A percentile compares a stretch with the other conserved stretches of the same genome.
These are phyloP conservation scores for Avena insularis DNA, from an alignment of 176 grass and related monocot genomes.

Conservation along the genomic window DNA sequence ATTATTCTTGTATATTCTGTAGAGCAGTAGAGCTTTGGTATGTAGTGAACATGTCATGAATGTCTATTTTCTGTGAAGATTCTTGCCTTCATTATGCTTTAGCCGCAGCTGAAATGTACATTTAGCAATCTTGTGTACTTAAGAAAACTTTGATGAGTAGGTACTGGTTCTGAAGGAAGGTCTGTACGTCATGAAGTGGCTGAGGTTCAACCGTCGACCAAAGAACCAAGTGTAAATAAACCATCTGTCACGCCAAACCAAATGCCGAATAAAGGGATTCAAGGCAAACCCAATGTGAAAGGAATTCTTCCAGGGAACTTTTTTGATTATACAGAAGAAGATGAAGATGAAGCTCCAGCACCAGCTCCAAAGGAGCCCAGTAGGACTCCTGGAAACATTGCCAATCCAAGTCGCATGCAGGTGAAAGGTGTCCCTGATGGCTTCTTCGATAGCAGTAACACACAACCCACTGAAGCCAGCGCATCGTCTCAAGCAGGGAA, in stretches of 20 bases:
- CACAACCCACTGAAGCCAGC: conserved; percentile 49
- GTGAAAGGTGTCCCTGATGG: conserved; percentile 70
- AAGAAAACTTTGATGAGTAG: conserved; percentile 52
- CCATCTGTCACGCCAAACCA: conserved; percentile 39
- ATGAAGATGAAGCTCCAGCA: conserved; percentile 51
- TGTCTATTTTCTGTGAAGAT: conserved; percentile 22
- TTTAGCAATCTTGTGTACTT: conserved; percentile 24
- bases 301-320: conserved; percentile 57
- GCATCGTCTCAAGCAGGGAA: conserved; percentile 41
- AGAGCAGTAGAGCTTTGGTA: neutral
- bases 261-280: conserved; percentile 43
- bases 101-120: neutral
- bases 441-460: conserved; percentile 64
- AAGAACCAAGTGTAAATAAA: conserved; percentile 50
- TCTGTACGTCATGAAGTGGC: conserved; percentile 44
- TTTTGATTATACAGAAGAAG: conserved; percentile 59
- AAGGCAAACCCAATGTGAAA: conserved; percentile 37
- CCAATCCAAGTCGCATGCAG: conserved; percentile 38
- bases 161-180: conserved; percentile 54
- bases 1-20: neutral
- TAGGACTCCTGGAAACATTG: conserved; percentile 39
- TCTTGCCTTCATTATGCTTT: conserved; percentile 17
- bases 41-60: neutral
- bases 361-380: conserved; percentile 54
- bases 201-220: conserved; percentile 34